These are phyloP conservation scores for Ogataea thermomethanolica DNA, from an alignment of 805 yeast genomes.

Conservation along the genomic window DNA sequence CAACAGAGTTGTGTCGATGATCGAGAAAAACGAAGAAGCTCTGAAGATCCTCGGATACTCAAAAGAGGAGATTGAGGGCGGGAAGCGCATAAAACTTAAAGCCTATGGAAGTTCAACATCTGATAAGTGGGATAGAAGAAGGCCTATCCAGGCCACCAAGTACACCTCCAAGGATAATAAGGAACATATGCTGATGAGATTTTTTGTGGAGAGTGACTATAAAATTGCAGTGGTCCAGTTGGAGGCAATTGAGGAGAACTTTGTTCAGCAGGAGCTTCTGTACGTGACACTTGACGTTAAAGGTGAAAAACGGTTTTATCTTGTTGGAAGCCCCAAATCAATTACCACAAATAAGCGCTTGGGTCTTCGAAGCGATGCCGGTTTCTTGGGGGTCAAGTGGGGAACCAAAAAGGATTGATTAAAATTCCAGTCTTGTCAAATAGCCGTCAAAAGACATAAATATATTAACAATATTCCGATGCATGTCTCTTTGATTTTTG, in stretches of 20 bases:
- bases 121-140: conserved; percentile 83
- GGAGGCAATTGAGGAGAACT: conserved; percentile 72
- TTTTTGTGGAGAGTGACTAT: conserved; percentile 72
- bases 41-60: conserved; percentile 48
- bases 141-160: conserved; percentile 75
- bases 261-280: conserved; percentile 63
- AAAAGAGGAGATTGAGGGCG: conserved; percentile 39
- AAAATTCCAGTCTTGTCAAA: conserved; percentile 3
- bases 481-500: background rate
- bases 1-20: conserved; percentile 75
- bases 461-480: background rate
- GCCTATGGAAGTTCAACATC: conserved; percentile 74
- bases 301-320: conserved; percentile 62
- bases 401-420: conserved; percentile 61
- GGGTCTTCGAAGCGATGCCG: conserved; percentile 42
- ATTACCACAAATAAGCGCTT: conserved; percentile 42
- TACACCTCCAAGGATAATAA: conserved; percentile 66
- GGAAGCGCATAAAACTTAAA: conserved; percentile 53
- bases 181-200: conserved; percentile 79
- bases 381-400: conserved; percentile 83
- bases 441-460: conserved; percentile 1
- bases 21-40: conserved; percentile 64
- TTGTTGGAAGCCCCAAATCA: conserved; percentile 57
- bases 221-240: conserved; percentile 69
- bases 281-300: conserved; percentile 76